Base-by-base conservation (phyloP, 2,329 filamentous ascomycete species). In the Colletotrichum ledebouriae region DNA sequence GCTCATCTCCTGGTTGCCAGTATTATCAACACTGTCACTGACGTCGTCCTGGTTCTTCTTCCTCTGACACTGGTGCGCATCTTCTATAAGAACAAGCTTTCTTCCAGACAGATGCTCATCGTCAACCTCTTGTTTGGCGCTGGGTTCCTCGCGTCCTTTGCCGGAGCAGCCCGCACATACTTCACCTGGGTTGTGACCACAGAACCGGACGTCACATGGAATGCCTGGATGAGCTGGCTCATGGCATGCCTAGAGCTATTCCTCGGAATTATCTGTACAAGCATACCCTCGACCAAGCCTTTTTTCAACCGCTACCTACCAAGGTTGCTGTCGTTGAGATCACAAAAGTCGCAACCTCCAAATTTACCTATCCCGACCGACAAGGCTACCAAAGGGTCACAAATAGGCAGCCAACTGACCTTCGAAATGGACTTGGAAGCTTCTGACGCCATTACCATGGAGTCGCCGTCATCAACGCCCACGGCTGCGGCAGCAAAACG, bases 21-120 rank as follows among this genome's bases (percentile, higher is more conserved):
- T 2, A 83, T 86, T 33, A 82, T 89, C 70, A 90, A 90, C 75
- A 89, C 89, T 53, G 73, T 85, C 49, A 89, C 87, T 6, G 87
- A 90, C 74, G 82, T 90, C 49, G 73, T 85, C 11, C 82, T 85
- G n/a, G 84, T 86, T 41, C 73, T 84, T 0, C 76, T 89, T 3
- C 86, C 86, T 1, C 81, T 87, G 52, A 79, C 79, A 22, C 82
- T 81, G 3, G 78, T 86, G 9, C 67, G 63, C n/a, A 25, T 67
- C n/a, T 57, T 67, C 20, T 67, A 69, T 22, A 66, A 55, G 56
- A 76, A 81, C 71, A 79, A 84, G 57, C 76, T 88, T 42, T 82
- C 84, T 1, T 70, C 72, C 11, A 82, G 79, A 50, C 85, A 88
- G 67, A 82, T 81, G 41, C 67, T 81, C 15, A 79, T 82, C 3